Percentiles rank a stretch among this genome's conserved stretches.
Conservation (phyloP, 495 filamentous ascomycete genomes). For the Polyplosphaeria fusca region DNA sequence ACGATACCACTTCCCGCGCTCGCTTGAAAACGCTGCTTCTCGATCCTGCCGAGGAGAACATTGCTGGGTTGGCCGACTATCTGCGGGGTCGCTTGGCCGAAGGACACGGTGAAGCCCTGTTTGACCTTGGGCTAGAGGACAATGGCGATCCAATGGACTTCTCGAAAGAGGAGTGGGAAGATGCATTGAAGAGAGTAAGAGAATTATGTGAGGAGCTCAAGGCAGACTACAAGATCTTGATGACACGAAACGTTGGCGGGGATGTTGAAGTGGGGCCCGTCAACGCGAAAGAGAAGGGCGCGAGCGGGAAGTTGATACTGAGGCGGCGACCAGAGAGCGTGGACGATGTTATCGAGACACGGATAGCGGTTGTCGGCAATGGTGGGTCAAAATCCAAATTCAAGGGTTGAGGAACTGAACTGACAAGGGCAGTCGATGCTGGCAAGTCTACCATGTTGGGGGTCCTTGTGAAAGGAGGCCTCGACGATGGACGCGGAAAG, state of each 20-base stretch:
- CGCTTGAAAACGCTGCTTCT: constrained; percentile 76
- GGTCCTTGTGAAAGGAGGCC: constrained; percentile 89
- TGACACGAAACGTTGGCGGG: constrained; percentile 88
- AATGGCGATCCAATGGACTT: constrained; percentile 89
- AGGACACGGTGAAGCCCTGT: constrained; percentile 85
- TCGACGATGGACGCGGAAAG: constrained; percentile 93
- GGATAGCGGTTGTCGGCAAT: constrained; percentile 96
- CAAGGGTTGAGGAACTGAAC: not conserved
- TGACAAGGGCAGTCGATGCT: constrained; percentile 66
- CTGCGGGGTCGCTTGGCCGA: constrained; percentile 70
- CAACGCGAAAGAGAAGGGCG: constrained; percentile 64
- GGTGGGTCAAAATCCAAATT: constrained; percentile 45
- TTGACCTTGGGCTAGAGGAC: constrained; percentile 90
- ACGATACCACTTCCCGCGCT: constrained; percentile 60
- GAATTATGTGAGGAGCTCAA: constrained; percentile 61
- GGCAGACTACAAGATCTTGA: constrained; percentile 72
- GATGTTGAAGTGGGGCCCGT: constrained; percentile 61
- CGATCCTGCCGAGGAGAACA: constrained; percentile 53
- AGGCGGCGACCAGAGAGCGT: constrained; percentile 67
- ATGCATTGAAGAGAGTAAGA: constrained; percentile 65
- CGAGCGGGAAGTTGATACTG: constrained; percentile 79
- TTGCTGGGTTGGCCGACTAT: constrained; percentile 58
- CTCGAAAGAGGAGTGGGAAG: constrained; percentile 71
- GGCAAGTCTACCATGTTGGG: constrained; percentile 97
- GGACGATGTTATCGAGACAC: constrained; percentile 90